Base-by-base conservation (phyloP, 306 rosid genomes). In the Corylus americana region DNA sequence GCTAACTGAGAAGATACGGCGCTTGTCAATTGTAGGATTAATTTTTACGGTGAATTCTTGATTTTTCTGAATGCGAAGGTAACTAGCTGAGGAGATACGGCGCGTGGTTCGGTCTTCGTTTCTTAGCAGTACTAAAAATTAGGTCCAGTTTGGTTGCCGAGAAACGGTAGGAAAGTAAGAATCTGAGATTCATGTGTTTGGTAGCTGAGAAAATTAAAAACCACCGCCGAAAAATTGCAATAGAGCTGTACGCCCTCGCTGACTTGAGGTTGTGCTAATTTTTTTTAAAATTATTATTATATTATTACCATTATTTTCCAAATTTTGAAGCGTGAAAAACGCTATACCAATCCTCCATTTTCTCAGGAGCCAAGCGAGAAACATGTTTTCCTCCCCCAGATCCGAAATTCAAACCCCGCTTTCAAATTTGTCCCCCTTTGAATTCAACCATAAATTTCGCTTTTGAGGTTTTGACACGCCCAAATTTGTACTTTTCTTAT, bases 401-500 rank as follows among this genome's bases (percentile, higher is more conserved):
- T 87, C 87, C 81, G 51, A 55, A 37, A 81, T 70, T 62, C 70
- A 70, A 44, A 53, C 35, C 44, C 39, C 77, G 27, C 13, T 57
- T 59, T 1, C 55, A 4, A 25, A 11, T 61, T 70, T 81, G 75
- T 57, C 25, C 51, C 35, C 13, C 45, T 20, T 80, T 81, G 81
- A 71, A 84, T 82, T 80, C 80, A 86, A 85, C 61, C 75, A 75
- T 22, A 61, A 82, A 22, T 72, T 70, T 70, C 27, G 78, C 77
- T 80, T 80, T 49, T 47, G 31, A 49, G 47, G 45, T 68, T 78
- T 76, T 66, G 66, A 35, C 74, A 35, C 50, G 1, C 64, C 64
- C 59, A 45, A 44, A 73, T 77, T 63, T 42, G 59, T 22, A 22
- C 25, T 22, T 22, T 22, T 22, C 17, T 39, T 39, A 6, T 13